Evolutionary conservation across 257 asterid species (phyloP), one percentile per base, ranked within the genome.

Genomic region (Ilex asprella): DNA sequence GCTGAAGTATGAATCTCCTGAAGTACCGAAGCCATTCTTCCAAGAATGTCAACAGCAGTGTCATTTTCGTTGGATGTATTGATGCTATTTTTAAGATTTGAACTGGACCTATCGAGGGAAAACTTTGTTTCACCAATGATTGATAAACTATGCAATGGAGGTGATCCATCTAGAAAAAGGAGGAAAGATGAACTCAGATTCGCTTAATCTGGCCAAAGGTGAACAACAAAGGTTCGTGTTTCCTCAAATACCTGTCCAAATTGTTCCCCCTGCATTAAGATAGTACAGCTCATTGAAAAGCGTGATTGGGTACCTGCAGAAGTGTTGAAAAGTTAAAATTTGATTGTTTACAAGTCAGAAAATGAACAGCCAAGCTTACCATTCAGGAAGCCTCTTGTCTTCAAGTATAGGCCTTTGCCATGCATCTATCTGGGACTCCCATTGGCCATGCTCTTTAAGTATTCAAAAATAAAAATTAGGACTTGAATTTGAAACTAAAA

Each of bases 231-330:
- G 41, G 55, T 51, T 64, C 53, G 63, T 56, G 41, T 65, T 21
- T 49, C 39, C 30, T 16, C 14, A 61, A 47, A 47, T 74, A 91
- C 99, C 99, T 78, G 99, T 93, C 99, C 97, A 93, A 67, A 87
- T 89, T 73, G 99, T 68, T 60, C 97, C 97, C 64, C 97, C 99
- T 0, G 97, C 58, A 74, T 84, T 93, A 58, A 93, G 87, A 81
- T 80, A 89, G 82, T 93, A 93, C 68, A 93, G 94, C 79, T 93
- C 99, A 56, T 93, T 93, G 87, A 93, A 89, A 57, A 93, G 95
- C 59, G 97, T 87, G 65, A 80, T 55, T 2, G 96, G 95, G 60
- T 93, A 89, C 99, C 99, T 92, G 88, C 78, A 70, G 69, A 31
- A 30, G 53, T 52, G 62, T 68, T 55, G 30, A 29, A 57, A 66